phyloP scores from a whole-genome alignment of 2,329 filamentous ascomycete genomes.

The Leptographium procerum region DNA sequence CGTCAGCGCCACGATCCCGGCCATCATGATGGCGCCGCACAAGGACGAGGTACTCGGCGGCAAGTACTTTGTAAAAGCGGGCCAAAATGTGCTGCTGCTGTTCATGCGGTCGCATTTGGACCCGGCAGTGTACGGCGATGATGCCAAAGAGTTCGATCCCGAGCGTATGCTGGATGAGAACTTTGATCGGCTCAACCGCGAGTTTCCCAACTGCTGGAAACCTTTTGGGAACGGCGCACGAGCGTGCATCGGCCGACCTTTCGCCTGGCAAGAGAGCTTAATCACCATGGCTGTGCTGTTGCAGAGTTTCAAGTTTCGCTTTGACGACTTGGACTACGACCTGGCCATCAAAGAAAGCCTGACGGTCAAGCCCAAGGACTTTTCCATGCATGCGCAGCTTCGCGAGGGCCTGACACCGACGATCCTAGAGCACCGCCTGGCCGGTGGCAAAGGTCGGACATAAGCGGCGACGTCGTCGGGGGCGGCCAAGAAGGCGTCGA shows the following conservation, averaged over 20 bases:
- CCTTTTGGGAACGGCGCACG: slow-evolving; percentile 51
- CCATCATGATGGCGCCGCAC: slow-evolving; percentile 41
- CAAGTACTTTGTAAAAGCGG: slow-evolving; percentile 47
- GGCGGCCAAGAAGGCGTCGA: background rate
- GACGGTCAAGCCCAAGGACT: slow-evolving; percentile 52
- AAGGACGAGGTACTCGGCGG: slow-evolving; percentile 45
- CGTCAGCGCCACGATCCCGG: slow-evolving; percentile 47
- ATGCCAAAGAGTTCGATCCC: slow-evolving; percentile 54
- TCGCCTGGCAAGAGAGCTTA: slow-evolving; percentile 64
- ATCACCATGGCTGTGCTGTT: slow-evolving; percentile 51
- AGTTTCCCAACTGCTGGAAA: slow-evolving; percentile 55
- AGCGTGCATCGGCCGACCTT: slow-evolving; percentile 58
- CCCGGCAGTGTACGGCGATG: slow-evolving; percentile 51
- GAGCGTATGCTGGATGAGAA: slow-evolving; percentile 62
- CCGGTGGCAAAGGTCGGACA: slow-evolving; percentile 30
- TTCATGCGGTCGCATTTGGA: slow-evolving; percentile 48
- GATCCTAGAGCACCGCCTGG: slow-evolving; percentile 33
- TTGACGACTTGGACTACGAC: slow-evolving; percentile 49
- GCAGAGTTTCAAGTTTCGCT: slow-evolving; percentile 58
- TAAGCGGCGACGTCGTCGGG: slow-evolving; percentile 16
- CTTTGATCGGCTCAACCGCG: slow-evolving; percentile 48
- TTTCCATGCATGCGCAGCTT: slow-evolving; percentile 48
- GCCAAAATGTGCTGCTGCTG: slow-evolving; percentile 36
- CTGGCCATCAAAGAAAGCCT: slow-evolving; percentile 44
- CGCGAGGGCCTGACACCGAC: slow-evolving; percentile 47